Base-by-base conservation (phyloP, 306 rosid species). In the Glycyrrhiza uralensis region DNA sequence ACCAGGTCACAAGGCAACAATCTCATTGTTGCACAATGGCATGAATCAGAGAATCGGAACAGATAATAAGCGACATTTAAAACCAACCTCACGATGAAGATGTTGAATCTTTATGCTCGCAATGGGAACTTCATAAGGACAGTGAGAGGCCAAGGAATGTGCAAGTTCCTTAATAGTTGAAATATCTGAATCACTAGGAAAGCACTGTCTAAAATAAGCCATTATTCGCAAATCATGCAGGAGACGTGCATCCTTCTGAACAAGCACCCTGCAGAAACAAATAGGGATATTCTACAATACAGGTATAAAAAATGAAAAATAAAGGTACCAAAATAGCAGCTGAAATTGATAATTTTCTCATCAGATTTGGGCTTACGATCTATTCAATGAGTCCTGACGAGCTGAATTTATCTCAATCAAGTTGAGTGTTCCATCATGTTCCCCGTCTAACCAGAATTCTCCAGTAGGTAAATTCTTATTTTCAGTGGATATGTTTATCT, bases 141-240 rank as follows among this genome's bases (percentile, higher is more conserved):
- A 82, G 66, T 81, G 92, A 51, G 92, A 87, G 39, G 97, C 85
- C 83, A 94, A 77, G 60, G 95, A 89, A 79, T 76, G 85, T 20
- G 98, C 98, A 71, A 91, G 96, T 71, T 89, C 91, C 77, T 89
- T 94, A 76, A 91, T 85, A 0, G 92, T 87, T 78, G 85, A 80
- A 84, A 91, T 87, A 84, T 83, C 78, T 59, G 60, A 29, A 80
- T 83, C 81, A 36, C 80, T 79, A 12, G 86, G 81, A 82, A 94
- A 82, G 84, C 96, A 91, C 84, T 86, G 97, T 71, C 87, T 89
- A 80, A 94, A 94, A 87, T 89, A 94, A 69, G 89, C 94, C 90
- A 87, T 85, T 76, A 94, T 79, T 42, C 92, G 79, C 44, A 83
- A 47, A 83, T 94, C 97, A 44, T 91, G 85, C 79, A 91, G 62